Percentiles rank a stretch among this genome's conserved stretches.
phyloP scores from a whole-genome alignment of 148 eudicot genomes.

The Limonium bicolor region DNA sequence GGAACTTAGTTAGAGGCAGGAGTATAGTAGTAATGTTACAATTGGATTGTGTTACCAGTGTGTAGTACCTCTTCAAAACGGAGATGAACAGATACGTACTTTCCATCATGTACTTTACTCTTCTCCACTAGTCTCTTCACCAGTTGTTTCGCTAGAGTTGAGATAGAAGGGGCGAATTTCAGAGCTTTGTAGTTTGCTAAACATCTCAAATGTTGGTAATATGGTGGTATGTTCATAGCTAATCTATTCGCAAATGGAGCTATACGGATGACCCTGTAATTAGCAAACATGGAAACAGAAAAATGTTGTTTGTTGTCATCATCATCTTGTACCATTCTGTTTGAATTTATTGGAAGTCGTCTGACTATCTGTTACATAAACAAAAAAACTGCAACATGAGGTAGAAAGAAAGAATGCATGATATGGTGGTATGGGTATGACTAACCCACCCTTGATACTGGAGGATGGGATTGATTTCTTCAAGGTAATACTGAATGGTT shows the following conservation, averaged over 20 bases:
- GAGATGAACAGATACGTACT: slow-evolving; percentile 69
- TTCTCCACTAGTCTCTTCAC: slow-evolving; percentile 41
- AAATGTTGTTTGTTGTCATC: too few species aligned
- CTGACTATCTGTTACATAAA: too few species aligned
- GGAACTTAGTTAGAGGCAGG: too few species aligned
- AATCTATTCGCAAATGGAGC: slow-evolving; percentile 88
- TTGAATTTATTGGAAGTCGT: too few species aligned
- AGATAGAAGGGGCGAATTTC: slow-evolving; percentile 55
- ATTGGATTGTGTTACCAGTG: not conserved
- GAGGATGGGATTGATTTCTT: slow-evolving; percentile 51
- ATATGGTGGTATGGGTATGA: too few species aligned
- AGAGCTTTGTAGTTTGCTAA: slow-evolving; percentile 65
- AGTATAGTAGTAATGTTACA: not conserved
- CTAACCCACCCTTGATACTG: slow-evolving; percentile 42
- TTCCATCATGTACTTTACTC: slow-evolving; percentile 42
- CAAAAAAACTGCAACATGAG: too few species aligned
- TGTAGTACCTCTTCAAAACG: slow-evolving; percentile 79
- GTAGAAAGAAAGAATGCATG: too few species aligned
- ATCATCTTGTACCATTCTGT: too few species aligned
- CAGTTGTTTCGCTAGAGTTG: slow-evolving; percentile 35
- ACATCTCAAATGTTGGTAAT: slow-evolving; percentile 62
- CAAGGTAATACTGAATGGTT: slow-evolving; percentile 39
- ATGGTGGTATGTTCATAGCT: slow-evolving; percentile 50
- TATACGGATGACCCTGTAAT: slow-evolving; percentile 60
- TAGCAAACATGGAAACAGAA: not conserved